phyloP scores from a whole-genome alignment of 1,284 basidiomycete species.

The Melampsora americana region DNA sequence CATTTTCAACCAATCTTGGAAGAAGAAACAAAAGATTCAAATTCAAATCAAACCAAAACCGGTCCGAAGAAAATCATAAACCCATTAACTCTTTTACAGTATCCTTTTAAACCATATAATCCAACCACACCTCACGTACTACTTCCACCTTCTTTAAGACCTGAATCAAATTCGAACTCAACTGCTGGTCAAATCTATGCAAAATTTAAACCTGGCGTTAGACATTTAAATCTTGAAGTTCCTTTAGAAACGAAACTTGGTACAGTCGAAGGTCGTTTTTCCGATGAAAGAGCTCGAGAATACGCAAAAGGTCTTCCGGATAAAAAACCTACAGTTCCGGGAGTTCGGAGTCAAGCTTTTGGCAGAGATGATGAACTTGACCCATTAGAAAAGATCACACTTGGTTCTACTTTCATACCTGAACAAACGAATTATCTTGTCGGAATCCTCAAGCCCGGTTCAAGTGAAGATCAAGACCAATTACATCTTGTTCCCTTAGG shows the following conservation, averaged over 20 bases:
- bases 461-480: not conserved
- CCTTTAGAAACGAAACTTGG: slow-evolving; percentile 49
- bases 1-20: slow-evolving; percentile 38
- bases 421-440: slow-evolving; percentile 52
- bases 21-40: slow-evolving; percentile 15
- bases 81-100: slow-evolving; percentile 50
- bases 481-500: slow-evolving; percentile 52
- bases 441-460: slow-evolving; percentile 50
- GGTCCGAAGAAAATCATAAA: not conserved
- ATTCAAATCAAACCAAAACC: not conserved
- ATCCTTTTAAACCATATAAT: slow-evolving; percentile 49
- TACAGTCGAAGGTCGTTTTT: slow-evolving; percentile 48
- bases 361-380: slow-evolving; percentile 44
- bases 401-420: slow-evolving; percentile 48
- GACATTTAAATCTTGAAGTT: slow-evolving; percentile 50
- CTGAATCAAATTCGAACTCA: slow-evolving; percentile 45
- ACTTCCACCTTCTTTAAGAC: slow-evolving; percentile 49
- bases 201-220: slow-evolving; percentile 49
- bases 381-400: slow-evolving; percentile 49
- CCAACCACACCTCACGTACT: slow-evolving; percentile 49
- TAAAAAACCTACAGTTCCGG: slow-evolving; percentile 46
- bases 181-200: slow-evolving; percentile 45
- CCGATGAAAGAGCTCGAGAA: slow-evolving; percentile 48
- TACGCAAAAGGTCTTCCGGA: slow-evolving; percentile 48
- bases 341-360: slow-evolving; percentile 39